These are phyloP conservation scores for Trypanosomatidae sp. DNA, from an alignment of 208 protist genomes.

Conservation along the genomic window DNA sequence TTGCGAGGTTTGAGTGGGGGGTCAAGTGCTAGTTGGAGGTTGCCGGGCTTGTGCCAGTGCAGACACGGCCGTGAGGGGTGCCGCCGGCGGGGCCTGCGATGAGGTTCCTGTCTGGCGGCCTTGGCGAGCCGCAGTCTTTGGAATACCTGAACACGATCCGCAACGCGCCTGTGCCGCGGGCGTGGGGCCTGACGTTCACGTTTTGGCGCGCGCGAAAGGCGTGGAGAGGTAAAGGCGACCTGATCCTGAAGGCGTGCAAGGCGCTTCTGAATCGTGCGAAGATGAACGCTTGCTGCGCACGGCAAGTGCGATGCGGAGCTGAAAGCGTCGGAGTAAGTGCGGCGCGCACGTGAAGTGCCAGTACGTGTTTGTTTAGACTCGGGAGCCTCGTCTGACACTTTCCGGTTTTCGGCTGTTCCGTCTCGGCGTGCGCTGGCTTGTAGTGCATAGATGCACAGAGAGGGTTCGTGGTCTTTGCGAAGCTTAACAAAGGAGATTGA, in stretches of 20 bases:
- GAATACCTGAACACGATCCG: slow-evolving; percentile 97
- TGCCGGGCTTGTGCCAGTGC: slow-evolving; percentile 90
- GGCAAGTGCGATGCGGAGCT: slow-evolving; percentile 61
- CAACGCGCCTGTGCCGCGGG: slow-evolving; percentile 37
- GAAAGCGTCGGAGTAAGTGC: slow-evolving; percentile 62
- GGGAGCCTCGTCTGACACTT: background rate
- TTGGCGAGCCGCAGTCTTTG: slow-evolving; percentile 95
- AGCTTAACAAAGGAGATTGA: background rate
- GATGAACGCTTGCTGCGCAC: slow-evolving; percentile 60
- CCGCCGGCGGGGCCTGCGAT: slow-evolving; percentile 95
- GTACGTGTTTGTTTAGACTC: background rate
- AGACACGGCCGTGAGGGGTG: slow-evolving; percentile 89
- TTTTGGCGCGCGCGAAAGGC: slow-evolving; percentile 73
- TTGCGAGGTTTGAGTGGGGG: slow-evolving; percentile 81
- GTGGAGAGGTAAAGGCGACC: background rate
- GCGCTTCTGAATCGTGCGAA: slow-evolving; percentile 73
- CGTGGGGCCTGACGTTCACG: slow-evolving; percentile 95
- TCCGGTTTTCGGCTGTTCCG: background rate
- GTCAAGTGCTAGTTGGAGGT: slow-evolving; percentile 73
- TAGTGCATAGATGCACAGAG: background rate
- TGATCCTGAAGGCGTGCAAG: slow-evolving; percentile 74
- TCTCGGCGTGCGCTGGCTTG: background rate
- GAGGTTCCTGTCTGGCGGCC: slow-evolving; percentile 96
- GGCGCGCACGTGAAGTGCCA: background rate
- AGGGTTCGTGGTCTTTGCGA: background rate